phyloP scores from a whole-genome alignment of 805 yeast genomes.

The Cyberlindnera maclurae region DNA sequence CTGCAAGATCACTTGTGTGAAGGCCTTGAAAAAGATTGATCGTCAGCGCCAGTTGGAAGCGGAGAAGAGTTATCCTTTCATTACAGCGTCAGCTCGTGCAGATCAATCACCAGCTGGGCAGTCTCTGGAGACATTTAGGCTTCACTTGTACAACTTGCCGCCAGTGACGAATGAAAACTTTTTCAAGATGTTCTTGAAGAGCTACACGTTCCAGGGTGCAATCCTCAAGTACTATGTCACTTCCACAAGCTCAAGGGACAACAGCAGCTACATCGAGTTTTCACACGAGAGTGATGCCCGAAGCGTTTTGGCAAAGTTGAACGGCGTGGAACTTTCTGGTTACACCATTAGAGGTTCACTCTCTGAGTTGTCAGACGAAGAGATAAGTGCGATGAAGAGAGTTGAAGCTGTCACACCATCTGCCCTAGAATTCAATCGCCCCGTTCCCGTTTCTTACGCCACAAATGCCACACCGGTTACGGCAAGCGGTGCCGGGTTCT shows the following conservation, averaged over 20 bases:
- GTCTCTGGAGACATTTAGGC: conserved; percentile 2
- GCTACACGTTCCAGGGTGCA: conserved; percentile 16
- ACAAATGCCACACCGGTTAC: too few relatives aligned
- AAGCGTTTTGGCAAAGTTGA: conserved; percentile 16
- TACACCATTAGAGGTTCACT: conserved; percentile 12
- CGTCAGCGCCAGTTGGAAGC: conserved; percentile 12
- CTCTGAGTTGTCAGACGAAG: conserved; percentile 1
- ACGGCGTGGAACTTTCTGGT: conserved; percentile 22
- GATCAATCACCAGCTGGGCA: background rate
- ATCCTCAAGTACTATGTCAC: conserved; percentile 15
- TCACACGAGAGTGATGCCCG: conserved; percentile 20
- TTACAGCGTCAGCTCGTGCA: background rate
- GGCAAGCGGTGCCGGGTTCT: too few relatives aligned
- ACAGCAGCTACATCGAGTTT: conserved; percentile 22
- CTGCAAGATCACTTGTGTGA: conserved; percentile 24
- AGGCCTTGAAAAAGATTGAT: conserved; percentile 22
- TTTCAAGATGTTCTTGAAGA: conserved; percentile 21
- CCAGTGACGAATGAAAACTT: conserved; percentile 22
- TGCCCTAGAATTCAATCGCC: too few relatives aligned
- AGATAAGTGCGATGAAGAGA: background rate
- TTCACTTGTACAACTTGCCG: conserved; percentile 22
- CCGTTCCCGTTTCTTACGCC: too few relatives aligned
- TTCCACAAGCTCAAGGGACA: conserved; percentile 4
- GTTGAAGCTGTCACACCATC: background rate
- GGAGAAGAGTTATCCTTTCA: background rate